Evolutionary conservation across 2,329 filamentous ascomycete species (phyloP).

Genomic region (Alternaria triticina): DNA sequence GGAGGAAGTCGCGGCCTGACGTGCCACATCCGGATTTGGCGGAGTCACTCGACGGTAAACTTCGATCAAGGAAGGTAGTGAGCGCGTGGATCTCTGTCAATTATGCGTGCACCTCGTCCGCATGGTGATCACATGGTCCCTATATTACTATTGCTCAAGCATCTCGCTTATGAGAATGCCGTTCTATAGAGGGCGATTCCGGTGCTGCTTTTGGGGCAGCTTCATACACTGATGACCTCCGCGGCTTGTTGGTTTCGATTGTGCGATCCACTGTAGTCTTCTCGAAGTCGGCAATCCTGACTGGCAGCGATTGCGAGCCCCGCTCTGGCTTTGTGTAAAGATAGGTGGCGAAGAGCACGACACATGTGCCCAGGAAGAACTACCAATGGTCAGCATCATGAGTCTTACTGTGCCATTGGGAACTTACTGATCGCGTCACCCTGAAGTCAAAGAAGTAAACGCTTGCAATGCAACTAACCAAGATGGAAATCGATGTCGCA

Average conservation of each 20-base stretch:
- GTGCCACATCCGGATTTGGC: not conserved
- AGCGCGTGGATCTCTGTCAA: not conserved
- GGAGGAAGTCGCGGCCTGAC: conserved; percentile 27
- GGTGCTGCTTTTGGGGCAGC: conserved; percentile 23
- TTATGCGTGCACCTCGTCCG: not conserved
- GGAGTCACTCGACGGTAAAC: not conserved
- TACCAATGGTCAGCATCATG: conserved; percentile 47
- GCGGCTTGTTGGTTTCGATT: conserved; percentile 17
- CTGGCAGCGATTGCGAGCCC: conserved; percentile 60
- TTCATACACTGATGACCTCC: conserved; percentile 19
- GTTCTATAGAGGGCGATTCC: conserved; percentile 31
- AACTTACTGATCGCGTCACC: conserved; percentile 59
- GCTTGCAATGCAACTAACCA: conserved; percentile 85
- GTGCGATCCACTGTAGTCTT: conserved; percentile 67
- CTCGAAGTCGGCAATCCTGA: conserved; percentile 76
- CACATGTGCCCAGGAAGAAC: conserved; percentile 80
- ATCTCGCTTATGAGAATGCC: conserved; percentile 32
- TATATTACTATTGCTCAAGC: conserved; percentile 15
- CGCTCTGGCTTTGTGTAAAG: conserved; percentile 77
- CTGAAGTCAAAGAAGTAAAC: conserved; percentile 84
- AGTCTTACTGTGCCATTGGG: not conserved
- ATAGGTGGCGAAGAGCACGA: conserved; percentile 84
- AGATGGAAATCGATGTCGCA: conserved; percentile 88
- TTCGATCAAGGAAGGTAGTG: not conserved
- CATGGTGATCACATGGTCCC: not conserved